These are phyloP conservation scores for Phytophthora chlamydospora DNA, from an alignment of 352 stramenopile species.

Conservation along the genomic window DNA sequence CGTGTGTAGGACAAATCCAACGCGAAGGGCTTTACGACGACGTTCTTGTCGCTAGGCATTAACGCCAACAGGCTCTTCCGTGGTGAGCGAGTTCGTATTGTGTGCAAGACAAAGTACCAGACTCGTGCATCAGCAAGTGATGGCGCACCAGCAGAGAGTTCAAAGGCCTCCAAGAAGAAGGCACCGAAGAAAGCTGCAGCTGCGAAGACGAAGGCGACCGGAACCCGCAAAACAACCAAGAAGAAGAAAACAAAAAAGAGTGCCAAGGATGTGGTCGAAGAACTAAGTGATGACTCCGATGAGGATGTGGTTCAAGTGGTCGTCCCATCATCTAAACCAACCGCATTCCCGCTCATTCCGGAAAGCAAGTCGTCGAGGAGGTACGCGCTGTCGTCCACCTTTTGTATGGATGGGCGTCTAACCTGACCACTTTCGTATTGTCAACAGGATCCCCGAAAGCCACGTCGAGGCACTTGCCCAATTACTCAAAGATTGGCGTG, in stretches of 20 bases:
- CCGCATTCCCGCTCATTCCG: constrained; percentile 62
- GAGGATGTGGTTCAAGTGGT: constrained; percentile 66
- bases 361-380: constrained; percentile 49
- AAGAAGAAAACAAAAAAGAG: constrained; percentile 42
- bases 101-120: constrained; percentile 79
- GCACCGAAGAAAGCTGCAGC: constrained; percentile 32
- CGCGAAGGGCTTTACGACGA: constrained; percentile 83
- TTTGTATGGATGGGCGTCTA: background rate
- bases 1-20: constrained; percentile 75
- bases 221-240: constrained; percentile 31
- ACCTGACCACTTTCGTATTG: constrained; percentile 2
- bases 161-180: constrained; percentile 46
- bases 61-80: constrained; percentile 58
- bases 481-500: constrained; percentile 87
- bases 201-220: constrained; percentile 42
- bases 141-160: constrained; percentile 14
- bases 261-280: constrained; percentile 50
- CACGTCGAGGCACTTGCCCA: constrained; percentile 80
- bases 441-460: constrained; percentile 61
- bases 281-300: constrained; percentile 70
- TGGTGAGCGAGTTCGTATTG: constrained; percentile 76
- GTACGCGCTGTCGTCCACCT: constrained; percentile 33
- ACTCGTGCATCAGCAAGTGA: constrained; percentile 33
- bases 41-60: constrained; percentile 67
- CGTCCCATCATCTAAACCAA: constrained; percentile 25